phyloP scores from a whole-genome alignment of 768 basidiomycete species.

The Leccinellum luteum region DNA sequence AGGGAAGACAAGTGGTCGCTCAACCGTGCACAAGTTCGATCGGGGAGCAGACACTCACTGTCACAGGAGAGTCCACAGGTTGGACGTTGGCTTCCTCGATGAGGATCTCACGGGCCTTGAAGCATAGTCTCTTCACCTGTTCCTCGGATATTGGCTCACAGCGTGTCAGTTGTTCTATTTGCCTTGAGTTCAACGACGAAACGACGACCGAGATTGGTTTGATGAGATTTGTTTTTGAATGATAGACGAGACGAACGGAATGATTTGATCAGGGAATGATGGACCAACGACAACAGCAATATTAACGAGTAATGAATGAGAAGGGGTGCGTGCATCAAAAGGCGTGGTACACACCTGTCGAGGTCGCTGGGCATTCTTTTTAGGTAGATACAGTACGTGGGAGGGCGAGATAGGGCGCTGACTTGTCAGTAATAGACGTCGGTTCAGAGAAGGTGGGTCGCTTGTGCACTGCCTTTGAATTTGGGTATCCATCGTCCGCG shows the following conservation, averaged over 20 bases:
- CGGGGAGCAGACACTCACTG: conserved; percentile 50
- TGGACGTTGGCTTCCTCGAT: conserved; percentile 99
- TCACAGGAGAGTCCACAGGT: conserved; percentile 92
- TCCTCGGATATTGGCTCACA: conserved; percentile 96
- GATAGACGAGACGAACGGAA: conserved; percentile 1
- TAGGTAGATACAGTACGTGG: conserved; percentile 8
- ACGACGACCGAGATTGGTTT: conserved; percentile 14
- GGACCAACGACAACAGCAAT: conserved; percentile 5
- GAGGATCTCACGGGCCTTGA: conserved; percentile 94
- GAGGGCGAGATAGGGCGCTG: conserved; percentile 27
- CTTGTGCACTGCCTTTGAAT: conserved; percentile 26
- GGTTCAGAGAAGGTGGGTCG: conserved; percentile 17
- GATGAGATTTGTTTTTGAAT: neutral
- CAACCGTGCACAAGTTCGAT: neutral
- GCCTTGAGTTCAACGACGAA: conserved; percentile 46
- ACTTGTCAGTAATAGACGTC: conserved; percentile 15
- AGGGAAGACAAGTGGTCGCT: neutral
- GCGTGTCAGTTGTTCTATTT: conserved; percentile 90
- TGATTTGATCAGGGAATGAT: conserved; percentile 29
- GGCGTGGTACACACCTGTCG: conserved; percentile 47
- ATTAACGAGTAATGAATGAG: conserved; percentile 3
- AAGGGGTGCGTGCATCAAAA: conserved; percentile 27
- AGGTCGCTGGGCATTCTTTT: conserved; percentile 52
- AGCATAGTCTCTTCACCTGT: conserved; percentile 91
- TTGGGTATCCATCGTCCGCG: conserved; percentile 5